Evolutionary conservation across 2,329 filamentous ascomycete genomes (phyloP).

Genomic region (Tolypocladium pustulatum): DNA sequence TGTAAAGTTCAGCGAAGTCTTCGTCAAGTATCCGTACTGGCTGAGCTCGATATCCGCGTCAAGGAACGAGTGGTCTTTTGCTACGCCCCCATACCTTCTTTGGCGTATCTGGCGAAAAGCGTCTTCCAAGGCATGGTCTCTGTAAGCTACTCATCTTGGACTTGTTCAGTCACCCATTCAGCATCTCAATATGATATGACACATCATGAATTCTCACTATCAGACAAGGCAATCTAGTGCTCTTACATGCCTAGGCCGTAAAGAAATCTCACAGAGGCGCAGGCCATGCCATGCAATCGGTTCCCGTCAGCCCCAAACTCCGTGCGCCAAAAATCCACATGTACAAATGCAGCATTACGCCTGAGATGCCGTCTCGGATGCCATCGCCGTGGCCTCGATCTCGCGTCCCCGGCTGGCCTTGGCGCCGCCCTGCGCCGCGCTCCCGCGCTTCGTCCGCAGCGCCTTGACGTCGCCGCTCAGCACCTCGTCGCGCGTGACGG

Average conservation of each 20-base stretch:
- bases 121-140: too few species aligned
- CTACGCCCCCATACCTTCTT: too few species aligned
- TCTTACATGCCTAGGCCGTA: not conserved
- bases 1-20: too few species aligned
- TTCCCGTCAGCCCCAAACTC: not conserved
- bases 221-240: not conserved
- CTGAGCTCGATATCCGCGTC: too few species aligned
- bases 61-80: too few species aligned
- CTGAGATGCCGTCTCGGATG: not conserved
- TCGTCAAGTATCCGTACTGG: too few species aligned
- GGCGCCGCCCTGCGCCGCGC: not conserved
- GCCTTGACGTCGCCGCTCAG: constrained; percentile 1
- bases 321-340: not conserved
- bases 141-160: too few species aligned
- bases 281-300: constrained; percentile 1
- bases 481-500: constrained; percentile 11
- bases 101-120: too few species aligned
- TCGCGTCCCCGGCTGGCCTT: not conserved
- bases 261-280: not conserved
- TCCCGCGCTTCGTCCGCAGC: not conserved
- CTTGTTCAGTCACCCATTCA: not conserved
- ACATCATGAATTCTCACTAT: not conserved
- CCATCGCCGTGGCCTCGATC: not conserved
- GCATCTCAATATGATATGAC: not conserved
- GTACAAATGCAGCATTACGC: not conserved